These are phyloP conservation scores for Rhododendron simsii DNA, from an alignment of 148 eudicot species.

Conservation along the genomic window DNA sequence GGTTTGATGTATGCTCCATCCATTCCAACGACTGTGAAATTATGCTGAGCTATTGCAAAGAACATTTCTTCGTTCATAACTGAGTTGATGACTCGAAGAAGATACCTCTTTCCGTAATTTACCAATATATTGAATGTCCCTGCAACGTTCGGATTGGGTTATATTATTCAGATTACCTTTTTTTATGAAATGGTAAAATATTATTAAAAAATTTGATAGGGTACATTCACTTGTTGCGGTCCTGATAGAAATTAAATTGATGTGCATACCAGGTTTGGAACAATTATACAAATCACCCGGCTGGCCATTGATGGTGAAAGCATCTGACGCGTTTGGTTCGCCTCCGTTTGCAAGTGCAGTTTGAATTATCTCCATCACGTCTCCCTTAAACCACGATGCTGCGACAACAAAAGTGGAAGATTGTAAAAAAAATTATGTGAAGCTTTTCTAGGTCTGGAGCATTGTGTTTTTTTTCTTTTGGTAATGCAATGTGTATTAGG, in stretches of 20 bases:
- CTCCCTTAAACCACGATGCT: constrained; percentile 24
- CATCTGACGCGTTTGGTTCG: constrained; percentile 15
- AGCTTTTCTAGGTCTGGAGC: too few relatives aligned
- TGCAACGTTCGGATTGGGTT: background rate
- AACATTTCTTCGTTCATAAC: background rate
- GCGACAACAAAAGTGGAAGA: background rate
- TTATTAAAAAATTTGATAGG: too few relatives aligned
- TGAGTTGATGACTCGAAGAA: background rate
- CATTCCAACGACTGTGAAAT: background rate
- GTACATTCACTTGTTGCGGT: too few relatives aligned
- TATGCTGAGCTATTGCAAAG: background rate
- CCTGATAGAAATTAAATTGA: background rate
- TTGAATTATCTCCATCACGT: constrained; percentile 1
- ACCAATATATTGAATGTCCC: background rate
- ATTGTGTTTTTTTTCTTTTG: too few relatives aligned
- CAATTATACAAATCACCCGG: constrained; percentile 25
- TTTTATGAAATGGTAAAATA: too few relatives aligned
- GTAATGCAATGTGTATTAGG: too few relatives aligned
- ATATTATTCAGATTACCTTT: too few relatives aligned
- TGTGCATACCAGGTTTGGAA: background rate
- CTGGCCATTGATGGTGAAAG: constrained; percentile 23
- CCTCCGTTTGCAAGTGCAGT: background rate
- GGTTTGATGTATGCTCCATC: constrained; percentile 6
- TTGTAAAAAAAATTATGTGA: too few relatives aligned
- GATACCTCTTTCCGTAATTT: background rate